A percentile compares a stretch with the other conserved stretches of the same genome.
Conservation (phyloP, 2,329 filamentous ascomycete genomes). For the Ilyonectria sp. region DNA sequence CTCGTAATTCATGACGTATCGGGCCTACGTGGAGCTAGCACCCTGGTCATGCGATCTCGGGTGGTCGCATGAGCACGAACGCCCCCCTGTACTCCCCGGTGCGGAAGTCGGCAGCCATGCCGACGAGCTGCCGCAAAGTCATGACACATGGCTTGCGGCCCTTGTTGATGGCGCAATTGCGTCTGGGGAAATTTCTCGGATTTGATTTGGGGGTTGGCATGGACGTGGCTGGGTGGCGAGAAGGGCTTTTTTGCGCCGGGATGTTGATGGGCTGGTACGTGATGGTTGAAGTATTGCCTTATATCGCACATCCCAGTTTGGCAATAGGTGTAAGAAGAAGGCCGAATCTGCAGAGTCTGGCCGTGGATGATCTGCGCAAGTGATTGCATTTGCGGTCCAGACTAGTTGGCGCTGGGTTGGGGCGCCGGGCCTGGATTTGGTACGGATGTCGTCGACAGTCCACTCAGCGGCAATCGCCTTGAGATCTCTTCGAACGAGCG, state of each 20-base stretch:
- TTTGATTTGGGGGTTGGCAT: background rate
- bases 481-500: slow-evolving; percentile 1
- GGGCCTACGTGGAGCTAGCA: slow-evolving; percentile 15
- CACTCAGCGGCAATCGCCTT: slow-evolving; percentile 3
- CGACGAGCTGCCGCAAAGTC: slow-evolving; percentile 2
- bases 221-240: background rate
- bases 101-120: slow-evolving; percentile 27
- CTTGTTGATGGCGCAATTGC: slow-evolving; percentile 7
- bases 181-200: background rate
- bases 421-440: too few relatives aligned
- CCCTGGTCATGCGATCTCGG: slow-evolving; percentile 26
- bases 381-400: background rate
- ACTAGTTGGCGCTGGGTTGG: background rate
- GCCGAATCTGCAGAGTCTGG: background rate
- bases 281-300: background rate
- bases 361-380: background rate
- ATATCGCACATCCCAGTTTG: background rate
- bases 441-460: background rate
- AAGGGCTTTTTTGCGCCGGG: background rate
- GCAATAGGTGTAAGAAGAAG: background rate
- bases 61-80: slow-evolving; percentile 27
- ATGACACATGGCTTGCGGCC: background rate
- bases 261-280: background rate
- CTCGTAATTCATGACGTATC: slow-evolving; percentile 29
- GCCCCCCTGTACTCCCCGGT: background rate